Evolutionary conservation across 2,329 filamentous ascomycete genomes (phyloP).

Genomic region (Trichoderma citrinoviride): DNA sequence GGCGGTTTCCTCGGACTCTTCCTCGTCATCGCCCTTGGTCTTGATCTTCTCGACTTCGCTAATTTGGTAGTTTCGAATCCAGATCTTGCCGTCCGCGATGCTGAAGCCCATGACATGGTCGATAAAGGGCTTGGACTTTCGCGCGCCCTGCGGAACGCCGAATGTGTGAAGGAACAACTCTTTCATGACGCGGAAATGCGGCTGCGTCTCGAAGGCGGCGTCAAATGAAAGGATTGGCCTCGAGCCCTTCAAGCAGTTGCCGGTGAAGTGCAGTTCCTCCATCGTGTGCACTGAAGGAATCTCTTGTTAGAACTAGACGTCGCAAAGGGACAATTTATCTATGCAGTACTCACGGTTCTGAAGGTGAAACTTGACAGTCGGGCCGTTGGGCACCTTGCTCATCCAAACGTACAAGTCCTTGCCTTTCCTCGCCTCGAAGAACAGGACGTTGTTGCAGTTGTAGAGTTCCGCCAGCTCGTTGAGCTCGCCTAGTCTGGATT

Average conservation of each 20-base stretch:
- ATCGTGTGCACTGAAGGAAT: conserved; percentile 75
- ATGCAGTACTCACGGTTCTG: conserved; percentile 61
- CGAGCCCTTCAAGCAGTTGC: conserved; percentile 93
- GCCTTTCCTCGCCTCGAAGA: conserved; percentile 92
- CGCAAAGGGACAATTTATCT: not conserved
- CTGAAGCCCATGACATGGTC: conserved; percentile 95
- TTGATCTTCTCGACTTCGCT: conserved; percentile 71
- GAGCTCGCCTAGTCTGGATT: conserved; percentile 79
- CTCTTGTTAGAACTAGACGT: conserved; percentile 26
- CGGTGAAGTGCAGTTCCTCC: conserved; percentile 94
- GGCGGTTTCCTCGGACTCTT: conserved; percentile 42
- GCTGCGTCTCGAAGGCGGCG: conserved; percentile 74
- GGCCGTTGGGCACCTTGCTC: conserved; percentile 75
- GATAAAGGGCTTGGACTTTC: conserved; percentile 92
- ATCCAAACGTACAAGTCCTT: conserved; percentile 95
- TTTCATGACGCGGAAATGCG: conserved; percentile 79
- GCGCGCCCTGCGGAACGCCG: conserved; percentile 82
- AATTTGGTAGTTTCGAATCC: conserved; percentile 94
- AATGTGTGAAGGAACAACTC: conserved; percentile 89
- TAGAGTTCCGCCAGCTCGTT: conserved; percentile 76
- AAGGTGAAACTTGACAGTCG: conserved; percentile 66
- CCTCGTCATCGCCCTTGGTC: conserved; percentile 40
- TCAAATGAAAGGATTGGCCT: conserved; percentile 92
- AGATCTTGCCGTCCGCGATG: conserved; percentile 88
- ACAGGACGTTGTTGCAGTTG: conserved; percentile 92